Percentiles rank a stretch among this genome's conserved stretches.
Evolutionary conservation across 805 yeast species (phyloP).

Genomic region (Kodamaea leandrae): DNA sequence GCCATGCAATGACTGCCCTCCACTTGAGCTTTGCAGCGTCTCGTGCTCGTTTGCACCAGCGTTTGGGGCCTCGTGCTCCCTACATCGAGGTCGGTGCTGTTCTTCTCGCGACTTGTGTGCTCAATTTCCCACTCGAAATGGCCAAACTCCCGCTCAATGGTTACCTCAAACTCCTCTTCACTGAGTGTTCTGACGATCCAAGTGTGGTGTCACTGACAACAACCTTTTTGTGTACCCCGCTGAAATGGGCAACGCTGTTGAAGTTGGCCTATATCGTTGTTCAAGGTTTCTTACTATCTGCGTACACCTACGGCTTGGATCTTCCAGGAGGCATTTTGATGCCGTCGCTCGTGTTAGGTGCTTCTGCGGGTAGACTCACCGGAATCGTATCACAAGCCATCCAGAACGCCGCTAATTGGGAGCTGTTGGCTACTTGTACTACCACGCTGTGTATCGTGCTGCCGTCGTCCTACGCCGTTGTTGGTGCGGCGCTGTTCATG

Average conservation of each 20-base stretch:
- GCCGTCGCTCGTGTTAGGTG: slow-evolving; percentile 66
- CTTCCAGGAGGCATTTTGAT: slow-evolving; percentile 68
- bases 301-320: slow-evolving; percentile 66
- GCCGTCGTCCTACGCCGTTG: slow-evolving; percentile 85
- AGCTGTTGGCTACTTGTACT: slow-evolving; percentile 39
- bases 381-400: slow-evolving; percentile 52
- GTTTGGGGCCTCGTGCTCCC: slow-evolving; percentile 16
- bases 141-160: slow-evolving; percentile 55
- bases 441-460: slow-evolving; percentile 58
- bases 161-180: slow-evolving; percentile 58
- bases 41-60: slow-evolving; percentile 13
- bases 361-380: slow-evolving; percentile 52
- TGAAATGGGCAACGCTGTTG: slow-evolving; percentile 22
- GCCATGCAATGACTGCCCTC: slow-evolving; percentile 49
- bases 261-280: slow-evolving; percentile 39
- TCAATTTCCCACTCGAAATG: slow-evolving; percentile 55
- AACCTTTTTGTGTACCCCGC: slow-evolving; percentile 37
- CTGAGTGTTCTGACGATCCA: slow-evolving; percentile 52
- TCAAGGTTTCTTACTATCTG: slow-evolving; percentile 58
- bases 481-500: slow-evolving; percentile 81
- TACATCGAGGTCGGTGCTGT: slow-evolving; percentile 50
- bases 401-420: slow-evolving; percentile 39
- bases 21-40: slow-evolving; percentile 34
- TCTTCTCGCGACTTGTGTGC: slow-evolving; percentile 49
- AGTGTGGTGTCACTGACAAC: too few species aligned